Conservation (phyloP, 2,329 filamentous ascomycete species). For the Domatiomyces catenatus region DNA sequence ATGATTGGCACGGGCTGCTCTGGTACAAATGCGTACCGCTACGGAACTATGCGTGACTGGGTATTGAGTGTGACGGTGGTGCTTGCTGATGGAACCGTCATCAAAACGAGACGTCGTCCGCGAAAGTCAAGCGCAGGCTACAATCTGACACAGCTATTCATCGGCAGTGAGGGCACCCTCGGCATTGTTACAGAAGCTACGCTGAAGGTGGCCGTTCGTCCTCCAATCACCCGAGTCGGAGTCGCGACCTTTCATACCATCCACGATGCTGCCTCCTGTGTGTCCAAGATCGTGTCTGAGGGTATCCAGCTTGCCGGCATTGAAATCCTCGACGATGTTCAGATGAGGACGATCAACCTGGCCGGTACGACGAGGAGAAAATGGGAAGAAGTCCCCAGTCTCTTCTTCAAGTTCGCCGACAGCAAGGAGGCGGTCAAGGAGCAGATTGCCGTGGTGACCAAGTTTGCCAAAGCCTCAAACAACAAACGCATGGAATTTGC, state of each 20-base stretch:
- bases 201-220: slow-evolving; percentile 69
- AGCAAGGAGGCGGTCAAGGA: slow-evolving; percentile 48
- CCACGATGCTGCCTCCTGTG: slow-evolving; percentile 61
- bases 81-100: slow-evolving; percentile 73
- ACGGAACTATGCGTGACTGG: slow-evolving; percentile 93
- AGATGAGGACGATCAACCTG: slow-evolving; percentile 59
- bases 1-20: slow-evolving; percentile 38
- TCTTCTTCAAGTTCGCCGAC: slow-evolving; percentile 64
- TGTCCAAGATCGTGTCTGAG: slow-evolving; percentile 61
- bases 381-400: slow-evolving; percentile 55
- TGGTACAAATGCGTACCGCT: slow-evolving; percentile 81
- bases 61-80: slow-evolving; percentile 76
- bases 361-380: slow-evolving; percentile 31
- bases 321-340: slow-evolving; percentile 80
- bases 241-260: slow-evolving; percentile 52
- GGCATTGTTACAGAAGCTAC: slow-evolving; percentile 84
- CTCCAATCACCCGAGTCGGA: slow-evolving; percentile 65
- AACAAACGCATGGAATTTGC: slow-evolving; percentile 55
- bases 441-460: slow-evolving; percentile 45
- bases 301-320: slow-evolving; percentile 81
- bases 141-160: slow-evolving; percentile 76
- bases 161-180: slow-evolving; percentile 81
- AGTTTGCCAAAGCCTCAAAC: slow-evolving; percentile 39
- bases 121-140: slow-evolving; percentile 85
- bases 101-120: slow-evolving; percentile 77